phyloP scores from a whole-genome alignment of 805 yeast species.

The Monosporozyma siamensis region DNA sequence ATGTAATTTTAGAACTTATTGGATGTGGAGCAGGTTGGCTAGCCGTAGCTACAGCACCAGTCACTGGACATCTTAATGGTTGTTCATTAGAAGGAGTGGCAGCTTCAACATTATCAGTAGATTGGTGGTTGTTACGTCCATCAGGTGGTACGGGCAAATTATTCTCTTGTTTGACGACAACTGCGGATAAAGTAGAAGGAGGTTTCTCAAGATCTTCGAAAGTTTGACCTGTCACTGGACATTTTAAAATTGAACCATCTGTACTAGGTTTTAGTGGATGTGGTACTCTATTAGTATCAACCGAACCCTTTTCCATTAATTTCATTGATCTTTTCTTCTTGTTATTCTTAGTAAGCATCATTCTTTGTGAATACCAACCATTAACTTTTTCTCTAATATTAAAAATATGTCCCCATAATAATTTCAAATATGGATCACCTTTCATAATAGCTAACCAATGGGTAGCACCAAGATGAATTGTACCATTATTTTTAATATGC shows the following conservation, averaged over 20 bases:
- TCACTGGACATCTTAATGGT: background rate
- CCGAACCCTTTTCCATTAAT: slow-evolving; percentile 3
- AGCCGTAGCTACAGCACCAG: background rate
- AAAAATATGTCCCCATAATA: slow-evolving; percentile 43
- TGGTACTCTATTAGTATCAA: slow-evolving; percentile 4
- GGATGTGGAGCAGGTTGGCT: background rate
- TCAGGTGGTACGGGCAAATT: too few species aligned
- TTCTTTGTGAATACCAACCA: slow-evolving; percentile 27
- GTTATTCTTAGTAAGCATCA: slow-evolving; percentile 6
- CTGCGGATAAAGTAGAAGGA: background rate
- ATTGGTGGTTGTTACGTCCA: too few species aligned
- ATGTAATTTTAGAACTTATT: too few species aligned
- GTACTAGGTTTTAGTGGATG: slow-evolving; percentile 6
- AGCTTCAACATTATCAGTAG: background rate
- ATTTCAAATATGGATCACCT: slow-evolving; percentile 47
- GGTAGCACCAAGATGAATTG: slow-evolving; percentile 41
- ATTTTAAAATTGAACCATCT: slow-evolving; percentile 11
- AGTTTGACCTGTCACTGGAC: slow-evolving; percentile 20
- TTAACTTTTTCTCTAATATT: slow-evolving; percentile 32
- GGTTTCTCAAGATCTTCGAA: background rate
- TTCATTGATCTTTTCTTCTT: slow-evolving; percentile 1
- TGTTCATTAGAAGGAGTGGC: background rate
- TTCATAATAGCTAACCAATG: slow-evolving; percentile 53
- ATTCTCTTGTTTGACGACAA: background rate
- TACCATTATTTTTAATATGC: slow-evolving; percentile 35